Percentiles rank a stretch among this genome's conserved stretches.
Conservation (phyloP, 2,329 filamentous ascomycete species). For the Penicillium sp. region DNA sequence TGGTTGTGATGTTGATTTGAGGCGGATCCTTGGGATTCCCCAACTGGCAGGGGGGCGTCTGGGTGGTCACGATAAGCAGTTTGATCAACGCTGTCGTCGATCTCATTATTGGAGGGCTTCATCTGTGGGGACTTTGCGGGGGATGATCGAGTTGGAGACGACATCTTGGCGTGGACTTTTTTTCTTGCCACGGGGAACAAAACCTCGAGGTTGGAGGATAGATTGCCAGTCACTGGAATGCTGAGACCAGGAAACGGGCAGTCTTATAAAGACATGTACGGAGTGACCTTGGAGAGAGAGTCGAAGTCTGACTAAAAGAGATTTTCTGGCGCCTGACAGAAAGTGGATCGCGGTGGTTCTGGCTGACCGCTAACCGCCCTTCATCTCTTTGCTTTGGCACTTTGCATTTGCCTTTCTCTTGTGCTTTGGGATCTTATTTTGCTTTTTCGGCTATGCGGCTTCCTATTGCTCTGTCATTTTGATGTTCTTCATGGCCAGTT, state of each 20-base stretch:
- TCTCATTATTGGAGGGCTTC: constrained; percentile 3
- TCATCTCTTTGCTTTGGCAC: background rate
- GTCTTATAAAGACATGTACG: background rate
- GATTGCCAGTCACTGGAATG: background rate
- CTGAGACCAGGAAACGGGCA: background rate
- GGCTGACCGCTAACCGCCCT: background rate
- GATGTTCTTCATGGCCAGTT: background rate
- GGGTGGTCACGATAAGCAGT: constrained; percentile 13
- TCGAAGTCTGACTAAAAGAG: background rate
- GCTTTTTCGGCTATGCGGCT: background rate
- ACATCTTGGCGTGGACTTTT: background rate
- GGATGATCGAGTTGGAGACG: background rate
- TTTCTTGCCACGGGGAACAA: background rate
- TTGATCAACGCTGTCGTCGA: background rate
- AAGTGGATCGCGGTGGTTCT: background rate
- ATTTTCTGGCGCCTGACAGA: background rate
- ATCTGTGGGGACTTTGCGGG: constrained; percentile 8
- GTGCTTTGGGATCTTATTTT: background rate
- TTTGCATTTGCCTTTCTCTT: background rate
- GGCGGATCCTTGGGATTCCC: background rate
- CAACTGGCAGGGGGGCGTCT: constrained; percentile 19
- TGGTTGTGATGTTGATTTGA: background rate
- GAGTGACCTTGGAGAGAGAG: background rate
- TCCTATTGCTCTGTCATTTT: background rate
- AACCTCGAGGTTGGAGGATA: background rate